These are phyloP conservation scores for Diutina scorzettiae DNA, from an alignment of 1,139 yeast species.

Conservation along the genomic window DNA sequence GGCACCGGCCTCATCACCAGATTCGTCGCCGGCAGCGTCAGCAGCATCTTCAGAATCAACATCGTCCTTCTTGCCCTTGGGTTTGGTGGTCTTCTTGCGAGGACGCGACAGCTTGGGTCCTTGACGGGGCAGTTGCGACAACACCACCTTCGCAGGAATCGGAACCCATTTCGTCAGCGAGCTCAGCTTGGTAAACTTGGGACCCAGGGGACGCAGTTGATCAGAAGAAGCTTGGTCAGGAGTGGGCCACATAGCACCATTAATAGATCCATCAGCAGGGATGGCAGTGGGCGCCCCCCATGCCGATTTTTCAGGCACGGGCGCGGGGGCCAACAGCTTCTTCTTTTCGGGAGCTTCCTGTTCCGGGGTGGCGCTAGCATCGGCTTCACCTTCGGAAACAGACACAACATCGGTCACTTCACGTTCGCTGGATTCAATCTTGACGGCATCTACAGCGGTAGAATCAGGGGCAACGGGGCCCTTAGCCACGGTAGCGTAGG, in stretches of 20 bases:
- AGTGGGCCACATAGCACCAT: slow-evolving; percentile 49
- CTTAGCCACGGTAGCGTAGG: slow-evolving; percentile 4
- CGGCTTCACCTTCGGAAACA: background rate
- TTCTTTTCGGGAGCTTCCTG: slow-evolving; percentile 11
- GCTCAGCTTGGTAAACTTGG: slow-evolving; percentile 32
- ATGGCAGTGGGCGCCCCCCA: slow-evolving; percentile 43
- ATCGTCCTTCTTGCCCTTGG: slow-evolving; percentile 3
- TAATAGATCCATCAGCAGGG: slow-evolving; percentile 19
- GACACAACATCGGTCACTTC: background rate
- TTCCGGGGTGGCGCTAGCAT: background rate
- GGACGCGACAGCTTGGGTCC: background rate
- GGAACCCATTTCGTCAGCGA: slow-evolving; percentile 76
- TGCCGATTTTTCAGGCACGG: slow-evolving; percentile 58
- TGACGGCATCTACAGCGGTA: background rate
- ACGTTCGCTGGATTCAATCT: background rate
- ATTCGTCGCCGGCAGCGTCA: background rate
- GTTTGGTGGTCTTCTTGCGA: slow-evolving; percentile 4
- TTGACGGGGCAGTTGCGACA: slow-evolving; percentile 15
- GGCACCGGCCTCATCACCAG: background rate
- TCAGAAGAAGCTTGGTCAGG: slow-evolving; percentile 27
- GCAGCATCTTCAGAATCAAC: background rate
- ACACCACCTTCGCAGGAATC: slow-evolving; percentile 60
- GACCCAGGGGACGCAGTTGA: slow-evolving; percentile 17
- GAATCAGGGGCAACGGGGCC: background rate
- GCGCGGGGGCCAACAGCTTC: slow-evolving; percentile 58